phyloP scores from a whole-genome alignment of 495 filamentous ascomycete genomes.

The Aspergillus baeticus region DNA sequence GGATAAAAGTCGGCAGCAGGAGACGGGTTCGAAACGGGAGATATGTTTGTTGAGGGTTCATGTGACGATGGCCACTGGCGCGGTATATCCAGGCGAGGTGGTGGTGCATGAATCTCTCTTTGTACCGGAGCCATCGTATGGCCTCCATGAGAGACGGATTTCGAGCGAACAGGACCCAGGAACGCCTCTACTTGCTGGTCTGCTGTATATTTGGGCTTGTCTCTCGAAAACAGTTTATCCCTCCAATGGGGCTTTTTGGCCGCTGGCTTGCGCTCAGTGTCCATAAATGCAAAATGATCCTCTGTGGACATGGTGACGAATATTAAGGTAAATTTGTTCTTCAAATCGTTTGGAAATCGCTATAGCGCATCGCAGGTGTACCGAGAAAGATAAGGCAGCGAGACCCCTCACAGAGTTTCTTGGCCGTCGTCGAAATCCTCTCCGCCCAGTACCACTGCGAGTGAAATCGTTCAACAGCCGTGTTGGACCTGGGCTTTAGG shows the following conservation, averaged over 20 bases:
- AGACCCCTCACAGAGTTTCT: not conserved
- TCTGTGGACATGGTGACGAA: constrained; percentile 37
- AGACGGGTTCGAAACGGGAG: constrained; percentile 18
- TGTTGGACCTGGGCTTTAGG: not conserved
- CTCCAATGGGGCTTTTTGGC: constrained; percentile 44
- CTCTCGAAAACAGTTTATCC: constrained; percentile 49
- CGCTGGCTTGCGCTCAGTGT: constrained; percentile 32
- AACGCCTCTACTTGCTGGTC: constrained; percentile 50
- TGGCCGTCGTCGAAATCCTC: constrained; percentile 1
- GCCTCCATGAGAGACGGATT: constrained; percentile 17
- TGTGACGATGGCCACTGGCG: constrained; percentile 27
- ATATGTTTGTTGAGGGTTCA: constrained; percentile 20
- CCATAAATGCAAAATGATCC: constrained; percentile 41
- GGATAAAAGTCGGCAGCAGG: constrained; percentile 18
- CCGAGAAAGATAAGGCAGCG: constrained; percentile 5
- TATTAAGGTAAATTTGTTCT: constrained; percentile 9
- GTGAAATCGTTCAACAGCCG: not conserved
- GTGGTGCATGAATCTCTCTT: constrained; percentile 17
- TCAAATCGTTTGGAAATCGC: constrained; percentile 7
- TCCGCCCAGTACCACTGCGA: constrained; percentile 3
- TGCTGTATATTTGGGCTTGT: constrained; percentile 32
- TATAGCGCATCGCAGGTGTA: constrained; percentile 21
- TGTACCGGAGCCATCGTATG: constrained; percentile 14
- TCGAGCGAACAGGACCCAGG: constrained; percentile 32
- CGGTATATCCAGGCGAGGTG: constrained; percentile 20